phyloP scores from a whole-genome alignment of 192 early-diverging fungal species.

The Backusella tarrabulga region DNA sequence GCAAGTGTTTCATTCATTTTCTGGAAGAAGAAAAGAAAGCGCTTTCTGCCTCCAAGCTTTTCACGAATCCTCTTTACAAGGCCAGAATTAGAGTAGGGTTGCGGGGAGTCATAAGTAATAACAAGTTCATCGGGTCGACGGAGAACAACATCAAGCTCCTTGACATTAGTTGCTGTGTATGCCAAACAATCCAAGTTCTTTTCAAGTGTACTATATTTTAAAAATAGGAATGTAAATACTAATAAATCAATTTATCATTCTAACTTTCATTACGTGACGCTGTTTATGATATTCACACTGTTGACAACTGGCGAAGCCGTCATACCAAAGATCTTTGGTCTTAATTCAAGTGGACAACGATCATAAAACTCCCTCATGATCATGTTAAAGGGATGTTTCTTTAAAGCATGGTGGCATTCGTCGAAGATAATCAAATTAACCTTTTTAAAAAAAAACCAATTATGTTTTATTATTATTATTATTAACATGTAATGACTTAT shows the following conservation, averaged over 20 bases:
- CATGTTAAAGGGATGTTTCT: slow-evolving; percentile 68
- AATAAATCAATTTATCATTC: background rate
- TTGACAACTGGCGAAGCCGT: slow-evolving; percentile 78
- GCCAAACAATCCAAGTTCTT: slow-evolving; percentile 49
- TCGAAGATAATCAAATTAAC: slow-evolving; percentile 88
- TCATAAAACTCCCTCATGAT: slow-evolving; percentile 85
- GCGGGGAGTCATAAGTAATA: slow-evolving; percentile 49
- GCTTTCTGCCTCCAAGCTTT: slow-evolving; percentile 24
- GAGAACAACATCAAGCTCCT: slow-evolving; percentile 26
- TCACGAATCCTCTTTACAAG: slow-evolving; percentile 39
- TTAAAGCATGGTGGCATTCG: slow-evolving; percentile 86
- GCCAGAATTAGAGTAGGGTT: slow-evolving; percentile 34
- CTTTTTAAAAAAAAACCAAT: slow-evolving; percentile 23
- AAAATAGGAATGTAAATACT: background rate
- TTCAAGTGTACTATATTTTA: slow-evolving; percentile 46
- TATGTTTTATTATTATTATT: background rate
- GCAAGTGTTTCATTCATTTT: slow-evolving; percentile 38
- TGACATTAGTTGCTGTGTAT: slow-evolving; percentile 48
- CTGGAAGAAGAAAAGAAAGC: slow-evolving; percentile 40
- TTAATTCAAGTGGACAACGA: slow-evolving; percentile 32
- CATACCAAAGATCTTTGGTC: slow-evolving; percentile 88
- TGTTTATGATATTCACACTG: background rate
- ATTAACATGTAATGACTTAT: background rate
- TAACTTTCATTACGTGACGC: background rate
- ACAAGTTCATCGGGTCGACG: slow-evolving; percentile 41